Base-by-base conservation (phyloP, 768 basidiomycete genomes). In the Lentinula sp. region DNA sequence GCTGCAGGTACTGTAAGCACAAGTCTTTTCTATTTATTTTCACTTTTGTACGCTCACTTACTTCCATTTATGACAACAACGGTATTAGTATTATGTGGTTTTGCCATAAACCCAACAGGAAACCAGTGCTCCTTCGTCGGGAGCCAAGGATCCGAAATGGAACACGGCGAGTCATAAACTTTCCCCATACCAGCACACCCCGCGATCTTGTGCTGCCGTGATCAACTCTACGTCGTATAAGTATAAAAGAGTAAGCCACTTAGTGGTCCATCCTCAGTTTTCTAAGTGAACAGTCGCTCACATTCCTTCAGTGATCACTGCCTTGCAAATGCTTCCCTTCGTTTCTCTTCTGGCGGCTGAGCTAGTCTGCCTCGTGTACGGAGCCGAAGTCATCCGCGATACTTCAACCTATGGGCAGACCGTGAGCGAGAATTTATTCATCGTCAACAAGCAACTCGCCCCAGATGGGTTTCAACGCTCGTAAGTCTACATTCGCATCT, bases 391-490 rank as follows among this genome's bases (percentile, higher is more conserved):
- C n/a, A 52, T 52, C 16, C 50, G 50, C 50, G 50, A 36, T 36
- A 33, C 32, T 7, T 16, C 50, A 52, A 15, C 28, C 20, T 32
- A 36, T 52, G 28, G 35, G 9, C 28, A 52, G 35, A 52, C 50
- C 18, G 50, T 52, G 20, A 52, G 15, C 54, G 37, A 43, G 23
- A 37, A 56, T 20, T 5, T 56, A 8, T 43, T 41, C 54, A 42
- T 56, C 37, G 54, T 42, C 42, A 56, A 56, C 33, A 56, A 42
- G 37, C 15, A 43, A 23, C 36, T 56, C 42, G 54, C 54, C 12
- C 54, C 54, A 28, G 54, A 56, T 56, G 54, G 54, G 18, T 43
- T 41, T 28, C 33, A 56, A 56, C 54, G 54, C 35, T 39, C 36
- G 54, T 56, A 23, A 41, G 54, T 50, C 23, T 41, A 1, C 9